Evolutionary conservation across 2,329 filamentous ascomycete genomes (phyloP), one percentile per base, ranked within the genome.

Genomic region (Graphilbum ipis-grandicollis): DNA sequence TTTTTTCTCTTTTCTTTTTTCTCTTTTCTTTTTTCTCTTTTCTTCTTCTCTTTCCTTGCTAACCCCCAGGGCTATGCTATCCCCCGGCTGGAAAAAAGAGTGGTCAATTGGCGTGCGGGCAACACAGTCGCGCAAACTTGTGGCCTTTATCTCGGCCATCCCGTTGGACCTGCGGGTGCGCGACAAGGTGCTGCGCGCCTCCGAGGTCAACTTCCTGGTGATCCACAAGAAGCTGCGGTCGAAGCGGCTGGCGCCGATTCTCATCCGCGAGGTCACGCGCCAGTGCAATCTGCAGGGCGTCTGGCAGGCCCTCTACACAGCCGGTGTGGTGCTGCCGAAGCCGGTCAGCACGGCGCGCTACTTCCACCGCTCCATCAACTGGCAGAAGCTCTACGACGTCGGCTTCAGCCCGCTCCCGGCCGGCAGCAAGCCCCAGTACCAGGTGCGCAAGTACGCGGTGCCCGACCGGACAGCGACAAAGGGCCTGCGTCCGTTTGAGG

Each of bases 161-260:
- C 90, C 90, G 1, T 77, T 90, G 41, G 70, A 77, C 45, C 65
- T 98, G 39, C 76, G 79, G 36, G 76, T 98, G 31, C 80, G 86
- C 44, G 65, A 79, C 41, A 80, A 80, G 41, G 60, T 71, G 39
- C 60, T 98, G 41, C 71, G 75, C 43, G 78, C 81, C 47, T 85
- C 82, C 34, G 90, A 98, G 56, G 90, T 98, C 59, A 98, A 98
- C 64, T 98, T 96, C 60, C 76, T 98, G 46, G 93, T 86, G 52
- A 79, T 98, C 38, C 90, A 98, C 67, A 96, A 96, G 67, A 96
- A 96, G 60, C 74, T 98, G 23, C 82, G 90, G 35, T 75, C 81
- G 40, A 94, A 96, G 64, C 78, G 90, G 37, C 73, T 98, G 31
- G 77, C 90, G 0, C 90, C 90, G 0, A 80, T 96, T 2, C 72